phyloP scores from a whole-genome alignment of 345 rosid species.

The Turnera subulata region DNA sequence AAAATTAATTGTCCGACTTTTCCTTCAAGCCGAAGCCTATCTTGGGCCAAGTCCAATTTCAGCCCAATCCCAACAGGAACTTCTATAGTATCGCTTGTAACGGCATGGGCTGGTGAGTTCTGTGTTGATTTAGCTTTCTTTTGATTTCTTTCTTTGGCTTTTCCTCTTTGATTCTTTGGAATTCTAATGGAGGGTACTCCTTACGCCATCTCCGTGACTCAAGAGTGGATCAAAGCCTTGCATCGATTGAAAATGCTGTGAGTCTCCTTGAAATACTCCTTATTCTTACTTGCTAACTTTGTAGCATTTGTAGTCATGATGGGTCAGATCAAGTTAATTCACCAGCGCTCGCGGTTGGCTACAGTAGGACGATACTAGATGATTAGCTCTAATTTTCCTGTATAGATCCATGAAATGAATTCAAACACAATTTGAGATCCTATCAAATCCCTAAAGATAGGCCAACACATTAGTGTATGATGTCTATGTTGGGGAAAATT shows the following conservation, averaged over 20 bases:
- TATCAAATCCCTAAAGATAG: too few relatives aligned
- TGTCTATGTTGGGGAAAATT: too few relatives aligned
- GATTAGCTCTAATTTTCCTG: not conserved
- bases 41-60: too few relatives aligned
- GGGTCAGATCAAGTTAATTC: too few relatives aligned
- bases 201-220: slow-evolving; percentile 26
- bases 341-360: not conserved
- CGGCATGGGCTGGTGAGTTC: slow-evolving; percentile 82
- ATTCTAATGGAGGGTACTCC: slow-evolving; percentile 15
- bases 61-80: too few relatives aligned
- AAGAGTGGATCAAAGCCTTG: slow-evolving; percentile 29
- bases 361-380: too few relatives aligned
- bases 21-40: too few relatives aligned
- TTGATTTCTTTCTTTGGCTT: not conserved
- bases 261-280: slow-evolving; percentile 12
- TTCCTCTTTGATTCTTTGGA: not conserved
- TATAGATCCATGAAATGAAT: too few relatives aligned
- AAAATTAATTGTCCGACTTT: too few relatives aligned
- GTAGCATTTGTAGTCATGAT: too few relatives aligned
- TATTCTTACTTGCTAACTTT: not conserved
- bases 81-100: slow-evolving; percentile 83
- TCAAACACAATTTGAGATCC: too few relatives aligned
- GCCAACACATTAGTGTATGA: too few relatives aligned
- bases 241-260: slow-evolving; percentile 30
- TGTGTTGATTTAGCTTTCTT: not conserved